Conservation (phyloP, 2,329 filamentous ascomycete species). For the Alternaria dauci region DNA sequence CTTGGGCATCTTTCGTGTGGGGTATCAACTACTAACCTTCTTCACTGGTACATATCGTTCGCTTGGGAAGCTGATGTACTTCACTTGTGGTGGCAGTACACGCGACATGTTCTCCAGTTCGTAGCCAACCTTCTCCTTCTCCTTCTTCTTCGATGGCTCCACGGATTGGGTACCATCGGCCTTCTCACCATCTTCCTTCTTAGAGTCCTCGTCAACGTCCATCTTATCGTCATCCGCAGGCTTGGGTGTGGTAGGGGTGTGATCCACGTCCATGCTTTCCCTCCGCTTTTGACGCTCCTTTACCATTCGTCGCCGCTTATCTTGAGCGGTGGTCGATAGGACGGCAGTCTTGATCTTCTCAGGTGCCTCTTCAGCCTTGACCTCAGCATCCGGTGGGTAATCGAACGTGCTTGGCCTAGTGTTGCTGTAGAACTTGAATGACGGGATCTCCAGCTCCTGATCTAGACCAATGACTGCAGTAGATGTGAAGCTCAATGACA, state of each 20-base stretch:
- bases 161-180: slow-evolving; percentile 63
- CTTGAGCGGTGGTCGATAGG: slow-evolving; percentile 94
- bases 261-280: slow-evolving; percentile 96
- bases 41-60: slow-evolving; percentile 93
- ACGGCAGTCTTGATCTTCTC: slow-evolving; percentile 95
- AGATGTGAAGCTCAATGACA: slow-evolving; percentile 94
- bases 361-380: slow-evolving; percentile 91
- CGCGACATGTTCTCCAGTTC: slow-evolving; percentile 97
- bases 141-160: slow-evolving; percentile 82
- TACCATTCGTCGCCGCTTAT: slow-evolving; percentile 91
- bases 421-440: slow-evolving; percentile 95
- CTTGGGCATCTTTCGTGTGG: neutral
- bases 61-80: slow-evolving; percentile 91
- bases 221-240: slow-evolving; percentile 78
- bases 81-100: slow-evolving; percentile 89
- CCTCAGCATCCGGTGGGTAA: slow-evolving; percentile 95
- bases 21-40: slow-evolving; percentile 66
- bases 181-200: slow-evolving; percentile 55
- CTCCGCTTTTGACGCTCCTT: slow-evolving; percentile 89
- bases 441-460: slow-evolving; percentile 89
- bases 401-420: slow-evolving; percentile 95
- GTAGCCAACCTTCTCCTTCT: slow-evolving; percentile 97
- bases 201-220: slow-evolving; percentile 68
- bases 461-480: slow-evolving; percentile 96
- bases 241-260: slow-evolving; percentile 77